These are phyloP conservation scores for Clitopilus hobsonii DNA, from an alignment of 768 basidiomycete genomes.

Conservation along the genomic window DNA sequence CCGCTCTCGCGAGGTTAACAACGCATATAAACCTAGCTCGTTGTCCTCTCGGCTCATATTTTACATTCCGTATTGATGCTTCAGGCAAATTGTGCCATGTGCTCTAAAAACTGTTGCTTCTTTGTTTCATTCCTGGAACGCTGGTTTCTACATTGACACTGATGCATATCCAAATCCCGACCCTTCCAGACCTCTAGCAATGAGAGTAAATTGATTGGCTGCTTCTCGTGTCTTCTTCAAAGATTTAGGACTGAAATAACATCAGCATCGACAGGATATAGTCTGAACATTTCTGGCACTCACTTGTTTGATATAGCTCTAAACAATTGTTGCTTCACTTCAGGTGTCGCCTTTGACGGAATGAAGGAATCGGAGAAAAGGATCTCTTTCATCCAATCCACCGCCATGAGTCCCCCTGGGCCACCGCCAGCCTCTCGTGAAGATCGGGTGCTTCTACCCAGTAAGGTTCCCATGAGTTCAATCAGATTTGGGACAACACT, in stretches of 20 bases:
- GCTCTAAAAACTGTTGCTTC: no score
- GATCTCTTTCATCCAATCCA: conserved; percentile 68
- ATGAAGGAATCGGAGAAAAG: conserved; percentile 69
- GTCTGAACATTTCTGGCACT: conserved; percentile 11
- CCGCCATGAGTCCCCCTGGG: conserved; percentile 9
- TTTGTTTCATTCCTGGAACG: no score
- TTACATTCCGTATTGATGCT: no score
- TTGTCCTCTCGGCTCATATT: no score
- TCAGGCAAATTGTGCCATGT: no score
- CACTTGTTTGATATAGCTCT: conserved; percentile 62
- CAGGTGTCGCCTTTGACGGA: conserved; percentile 63
- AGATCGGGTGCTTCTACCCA: conserved; percentile 33
- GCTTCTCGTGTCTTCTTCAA: conserved; percentile 75
- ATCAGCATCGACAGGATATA: neutral
- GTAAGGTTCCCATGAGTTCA: conserved; percentile 69
- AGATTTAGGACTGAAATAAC: conserved; percentile 55
- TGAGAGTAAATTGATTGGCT: conserved; percentile 80
- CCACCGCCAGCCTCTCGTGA: conserved; percentile 19
- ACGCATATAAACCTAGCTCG: no score
- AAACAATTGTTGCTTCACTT: conserved; percentile 76
- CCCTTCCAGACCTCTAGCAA: conserved; percentile 80
- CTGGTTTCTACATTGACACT: conserved; percentile 44
- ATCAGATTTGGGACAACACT: conserved; percentile 81
- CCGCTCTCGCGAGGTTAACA: no score
- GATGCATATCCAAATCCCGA: conserved; percentile 84